Conservation (phyloP, 768 basidiomycete species). For the Termitomyces sp. region DNA sequence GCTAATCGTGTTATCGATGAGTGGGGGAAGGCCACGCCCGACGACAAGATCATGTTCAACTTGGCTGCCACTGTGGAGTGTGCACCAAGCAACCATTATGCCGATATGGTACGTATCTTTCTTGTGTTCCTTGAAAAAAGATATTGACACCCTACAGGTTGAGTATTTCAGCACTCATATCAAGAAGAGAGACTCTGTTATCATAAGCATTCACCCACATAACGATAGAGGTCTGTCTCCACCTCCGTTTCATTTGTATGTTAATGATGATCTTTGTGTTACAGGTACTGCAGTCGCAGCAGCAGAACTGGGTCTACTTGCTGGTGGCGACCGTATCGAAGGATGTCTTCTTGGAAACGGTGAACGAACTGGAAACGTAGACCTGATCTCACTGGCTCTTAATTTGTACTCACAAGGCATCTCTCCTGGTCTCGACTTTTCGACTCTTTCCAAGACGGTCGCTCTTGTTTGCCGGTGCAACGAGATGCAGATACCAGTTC, state of each 20-base stretch:
- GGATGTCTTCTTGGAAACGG: slow-evolving; percentile 84
- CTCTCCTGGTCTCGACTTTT: slow-evolving; percentile 70
- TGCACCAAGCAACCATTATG: slow-evolving; percentile 80
- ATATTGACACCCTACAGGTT: slow-evolving; percentile 36
- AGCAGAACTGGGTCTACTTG: slow-evolving; percentile 71
- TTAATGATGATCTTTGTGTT: neutral
- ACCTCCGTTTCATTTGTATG: neutral
- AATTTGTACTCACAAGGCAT: slow-evolving; percentile 84
- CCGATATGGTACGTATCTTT: slow-evolving; percentile 55
- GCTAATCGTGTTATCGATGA: slow-evolving; percentile 68
- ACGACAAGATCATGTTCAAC: slow-evolving; percentile 78
- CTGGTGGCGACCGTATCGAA: slow-evolving; percentile 79
- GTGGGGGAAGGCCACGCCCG: slow-evolving; percentile 62
- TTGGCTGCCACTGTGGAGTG: slow-evolving; percentile 82
- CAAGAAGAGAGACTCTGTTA: slow-evolving; percentile 62
- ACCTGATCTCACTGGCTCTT: slow-evolving; percentile 75
- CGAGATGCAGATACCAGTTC: slow-evolving; percentile 71
- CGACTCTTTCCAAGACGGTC: slow-evolving; percentile 64
- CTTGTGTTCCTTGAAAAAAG: neutral
- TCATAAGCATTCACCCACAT: slow-evolving; percentile 75
- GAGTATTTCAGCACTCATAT: slow-evolving; percentile 76
- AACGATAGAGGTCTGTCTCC: slow-evolving; percentile 64
- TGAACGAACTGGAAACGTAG: slow-evolving; percentile 84
- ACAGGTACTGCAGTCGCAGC: slow-evolving; percentile 73
- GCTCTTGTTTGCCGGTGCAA: slow-evolving; percentile 79